phyloP scores from a whole-genome alignment of 169 alveolate species.

The Miamiensis avidus region DNA sequence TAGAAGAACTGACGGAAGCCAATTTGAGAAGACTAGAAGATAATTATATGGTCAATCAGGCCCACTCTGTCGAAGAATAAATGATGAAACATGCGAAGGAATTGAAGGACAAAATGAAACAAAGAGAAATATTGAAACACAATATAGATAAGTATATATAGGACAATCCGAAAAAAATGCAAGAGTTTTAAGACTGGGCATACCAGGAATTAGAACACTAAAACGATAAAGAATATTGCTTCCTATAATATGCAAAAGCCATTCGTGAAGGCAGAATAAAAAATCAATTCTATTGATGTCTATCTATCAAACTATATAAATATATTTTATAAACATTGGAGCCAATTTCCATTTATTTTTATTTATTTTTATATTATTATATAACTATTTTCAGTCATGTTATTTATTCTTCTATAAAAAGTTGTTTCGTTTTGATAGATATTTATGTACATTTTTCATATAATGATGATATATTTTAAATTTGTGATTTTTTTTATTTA shows the following conservation, averaged over 20 bases:
- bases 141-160: background rate
- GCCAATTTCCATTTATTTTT: too few relatives aligned
- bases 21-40: conserved; percentile 31
- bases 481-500: too few relatives aligned
- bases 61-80: conserved; percentile 30
- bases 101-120: conserved; percentile 39
- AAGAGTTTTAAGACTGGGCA: background rate
- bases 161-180: background rate
- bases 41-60: background rate
- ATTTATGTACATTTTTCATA: too few relatives aligned
- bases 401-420: too few relatives aligned
- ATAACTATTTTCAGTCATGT: too few relatives aligned
- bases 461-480: too few relatives aligned
- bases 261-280: background rate
- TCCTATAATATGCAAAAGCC: background rate
- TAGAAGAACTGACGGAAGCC: conserved; percentile 4
- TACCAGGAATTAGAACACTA: background rate
- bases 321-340: too few relatives aligned
- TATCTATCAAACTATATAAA: too few relatives aligned
- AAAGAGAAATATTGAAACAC: conserved; percentile 20
- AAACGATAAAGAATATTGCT: background rate
- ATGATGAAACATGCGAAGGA: conserved; percentile 51
- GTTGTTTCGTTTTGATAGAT: too few relatives aligned
- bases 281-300: background rate
- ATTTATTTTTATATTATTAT: too few relatives aligned